Conservation (phyloP, 2,329 filamentous ascomycete species). For the Cryphonectria carpinicola region DNA sequence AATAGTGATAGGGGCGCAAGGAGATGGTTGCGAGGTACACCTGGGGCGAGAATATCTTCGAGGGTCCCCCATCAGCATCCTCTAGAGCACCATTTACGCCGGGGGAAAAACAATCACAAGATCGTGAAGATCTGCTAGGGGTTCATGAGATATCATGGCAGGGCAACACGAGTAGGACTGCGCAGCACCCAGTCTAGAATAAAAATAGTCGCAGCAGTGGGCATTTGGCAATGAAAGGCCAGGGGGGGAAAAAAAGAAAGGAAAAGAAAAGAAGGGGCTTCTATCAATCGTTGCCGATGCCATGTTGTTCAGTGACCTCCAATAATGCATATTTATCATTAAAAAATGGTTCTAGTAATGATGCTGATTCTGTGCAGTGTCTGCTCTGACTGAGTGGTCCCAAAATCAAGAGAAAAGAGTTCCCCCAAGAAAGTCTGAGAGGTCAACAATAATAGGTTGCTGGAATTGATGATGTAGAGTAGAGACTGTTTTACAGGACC, state of each 20-base stretch:
- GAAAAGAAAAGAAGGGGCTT: no score
- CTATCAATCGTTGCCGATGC: neutral
- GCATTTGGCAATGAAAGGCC: neutral
- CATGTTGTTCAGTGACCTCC: neutral
- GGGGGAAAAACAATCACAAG: neutral
- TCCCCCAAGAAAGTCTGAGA: neutral
- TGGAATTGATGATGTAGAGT: neutral
- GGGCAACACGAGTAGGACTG: neutral
- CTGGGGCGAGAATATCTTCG: neutral
- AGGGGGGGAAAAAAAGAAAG: neutral
- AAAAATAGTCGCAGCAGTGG: neutral
- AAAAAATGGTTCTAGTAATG: neutral
- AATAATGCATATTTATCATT: neutral
- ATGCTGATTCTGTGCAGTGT: neutral
- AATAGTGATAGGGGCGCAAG: neutral
- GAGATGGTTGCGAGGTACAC: neutral
- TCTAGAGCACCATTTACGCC: neutral
- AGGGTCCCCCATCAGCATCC: neutral
- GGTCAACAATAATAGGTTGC: neutral
- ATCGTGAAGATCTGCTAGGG: neutral
- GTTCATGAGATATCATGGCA: neutral
- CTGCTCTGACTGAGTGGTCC: neutral
- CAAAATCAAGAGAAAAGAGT: neutral
- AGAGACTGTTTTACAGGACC: neutral
- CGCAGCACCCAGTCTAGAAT: neutral